phyloP scores from a whole-genome alignment of 106 monocot genomes.

The Dendrobium officinale region DNA sequence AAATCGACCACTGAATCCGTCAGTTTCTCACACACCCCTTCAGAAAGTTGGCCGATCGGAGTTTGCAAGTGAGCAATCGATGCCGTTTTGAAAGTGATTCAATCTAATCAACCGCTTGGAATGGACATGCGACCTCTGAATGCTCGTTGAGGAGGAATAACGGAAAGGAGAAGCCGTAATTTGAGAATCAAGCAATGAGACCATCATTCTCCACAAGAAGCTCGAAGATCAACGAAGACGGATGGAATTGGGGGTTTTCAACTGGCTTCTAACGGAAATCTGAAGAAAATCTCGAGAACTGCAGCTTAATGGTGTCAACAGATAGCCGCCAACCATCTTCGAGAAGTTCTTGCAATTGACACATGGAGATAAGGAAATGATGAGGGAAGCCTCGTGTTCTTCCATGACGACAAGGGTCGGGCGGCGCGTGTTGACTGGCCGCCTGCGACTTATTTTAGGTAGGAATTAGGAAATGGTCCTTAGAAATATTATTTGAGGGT shows the following conservation, averaged over 20 bases:
- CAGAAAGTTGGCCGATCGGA: not conserved
- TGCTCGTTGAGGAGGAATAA: constrained; percentile 10
- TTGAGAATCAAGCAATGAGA: constrained; percentile 20
- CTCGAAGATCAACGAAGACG: not conserved
- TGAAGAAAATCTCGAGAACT: no score
- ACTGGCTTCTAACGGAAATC: no score
- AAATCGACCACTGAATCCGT: constrained; percentile 69
- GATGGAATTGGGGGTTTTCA: not conserved
- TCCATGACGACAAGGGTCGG: no score
- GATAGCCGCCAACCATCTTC: not conserved
- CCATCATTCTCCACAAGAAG: not conserved
- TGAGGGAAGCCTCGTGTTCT: no score
- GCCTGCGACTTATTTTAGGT: no score
- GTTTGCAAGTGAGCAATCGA: not conserved
- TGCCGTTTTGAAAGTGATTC: constrained; percentile 12
- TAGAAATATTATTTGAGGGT: no score
- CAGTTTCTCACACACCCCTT: constrained; percentile 22
- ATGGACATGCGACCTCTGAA: constrained; percentile 22
- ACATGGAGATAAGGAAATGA: no score
- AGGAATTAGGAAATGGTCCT: no score
- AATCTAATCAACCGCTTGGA: constrained; percentile 54
- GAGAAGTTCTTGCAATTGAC: no score
- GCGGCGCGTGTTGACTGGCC: no score
- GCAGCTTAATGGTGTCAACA: not conserved
- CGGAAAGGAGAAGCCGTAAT: constrained; percentile 3